A percentile compares a stretch with the other conserved stretches of the same genome.
Conservation (phyloP, 768 basidiomycete genomes). For the Suillus weaverae region DNA sequence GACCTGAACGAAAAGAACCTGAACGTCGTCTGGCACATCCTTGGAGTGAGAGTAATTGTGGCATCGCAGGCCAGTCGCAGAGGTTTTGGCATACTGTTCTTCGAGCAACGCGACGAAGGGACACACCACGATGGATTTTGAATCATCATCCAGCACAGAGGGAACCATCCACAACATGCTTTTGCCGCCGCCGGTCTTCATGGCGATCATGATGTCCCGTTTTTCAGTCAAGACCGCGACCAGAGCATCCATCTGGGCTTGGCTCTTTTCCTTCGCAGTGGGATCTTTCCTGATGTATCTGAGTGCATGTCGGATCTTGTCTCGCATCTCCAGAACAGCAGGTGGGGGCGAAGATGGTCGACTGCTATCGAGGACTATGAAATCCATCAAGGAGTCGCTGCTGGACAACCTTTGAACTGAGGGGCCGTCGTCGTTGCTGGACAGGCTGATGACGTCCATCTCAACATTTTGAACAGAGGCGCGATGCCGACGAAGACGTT, state of each 20-base stretch:
- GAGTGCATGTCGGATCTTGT: neutral
- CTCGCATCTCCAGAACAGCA: fast-evolving
- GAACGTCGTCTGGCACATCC: neutral
- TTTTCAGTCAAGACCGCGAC: neutral
- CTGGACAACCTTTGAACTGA: no score
- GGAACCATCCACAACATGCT: neutral
- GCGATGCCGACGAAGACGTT: no score
- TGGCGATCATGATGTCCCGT: neutral
- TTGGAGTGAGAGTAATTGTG: neutral
- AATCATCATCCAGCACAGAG: neutral
- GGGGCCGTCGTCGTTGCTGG: no score
- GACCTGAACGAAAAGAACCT: neutral
- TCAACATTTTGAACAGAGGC: no score
- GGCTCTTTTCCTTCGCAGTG: neutral
- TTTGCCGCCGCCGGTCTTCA: neutral
- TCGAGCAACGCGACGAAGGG: neutral
- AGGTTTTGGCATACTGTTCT: neutral
- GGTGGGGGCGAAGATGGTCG: neutral
- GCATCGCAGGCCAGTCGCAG: neutral
- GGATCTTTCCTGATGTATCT: neutral
- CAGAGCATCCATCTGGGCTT: neutral
- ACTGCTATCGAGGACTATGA: no score
- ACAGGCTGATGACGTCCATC: no score
- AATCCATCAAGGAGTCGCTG: no score
- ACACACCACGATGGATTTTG: neutral